Evolutionary conservation across 257 asterid genomes (phyloP), one percentile per base, ranked within the genome.

Genomic region (Eustoma russellianum): DNA sequence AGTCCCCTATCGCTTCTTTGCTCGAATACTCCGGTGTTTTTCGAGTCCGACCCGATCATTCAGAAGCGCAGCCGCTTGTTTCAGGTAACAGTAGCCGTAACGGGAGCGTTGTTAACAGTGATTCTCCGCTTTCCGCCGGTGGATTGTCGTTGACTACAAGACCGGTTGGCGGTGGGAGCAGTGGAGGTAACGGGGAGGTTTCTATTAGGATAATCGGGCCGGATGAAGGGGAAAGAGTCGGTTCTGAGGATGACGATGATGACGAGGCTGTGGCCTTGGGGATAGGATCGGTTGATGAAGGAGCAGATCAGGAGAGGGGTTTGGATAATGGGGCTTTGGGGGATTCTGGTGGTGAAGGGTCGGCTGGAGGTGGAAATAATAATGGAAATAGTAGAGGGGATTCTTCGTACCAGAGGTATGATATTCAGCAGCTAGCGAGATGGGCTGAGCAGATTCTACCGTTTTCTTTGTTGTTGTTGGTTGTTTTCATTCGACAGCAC

Each of bases 381-480:
- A 56, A 40, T 56, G 55, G 51, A 19, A 51, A 34, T 2, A 59
- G 56, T 52, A 62, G 64, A 34, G 67, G 79, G 50, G 66, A 75
- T 55, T 74, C 87, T 6, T 56, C 86, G 24, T 74, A 75, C 57
- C 90, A 79, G 76, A 76, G 95, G 57, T 86, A 79, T 56, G 95
- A 83, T 74, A 74, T 85, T 59, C 95, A 79, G 73, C 88, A 78
- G 70, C 81, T 85, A 13, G 94, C 95, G 7, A 59, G 97, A 69
- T 85, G 91, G 94, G 68, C 79, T 62, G 99, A 92, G 74, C 95
- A 85, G 77, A 68, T 88, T 73, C 93, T 88, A 66, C 99, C 94
- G 1, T 88, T 92, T 68, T 77, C 83, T 8, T 68, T 88, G 82
- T 83, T 88, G 18, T 70, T 85, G 60, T 57, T 88, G 85, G 76